phyloP scores from a whole-genome alignment of 2,329 filamentous ascomycete genomes.

The Fusarium ambrosium region DNA sequence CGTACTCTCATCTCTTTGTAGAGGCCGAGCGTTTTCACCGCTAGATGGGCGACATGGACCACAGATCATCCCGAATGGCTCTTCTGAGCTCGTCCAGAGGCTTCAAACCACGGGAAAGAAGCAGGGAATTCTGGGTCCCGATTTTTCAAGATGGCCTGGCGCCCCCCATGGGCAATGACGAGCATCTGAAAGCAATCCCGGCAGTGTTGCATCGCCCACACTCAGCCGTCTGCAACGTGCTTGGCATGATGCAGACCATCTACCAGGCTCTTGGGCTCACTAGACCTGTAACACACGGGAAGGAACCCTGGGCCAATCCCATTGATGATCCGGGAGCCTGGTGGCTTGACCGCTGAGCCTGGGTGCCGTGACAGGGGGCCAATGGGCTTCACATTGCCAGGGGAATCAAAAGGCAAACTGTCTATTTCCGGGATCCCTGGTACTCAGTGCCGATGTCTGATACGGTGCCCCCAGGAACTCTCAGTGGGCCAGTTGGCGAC shows the following conservation, averaged over 20 bases:
- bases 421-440: neutral
- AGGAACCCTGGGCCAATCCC: neutral
- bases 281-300: neutral
- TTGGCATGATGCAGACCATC: neutral
- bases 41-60: neutral
- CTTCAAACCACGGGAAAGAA: neutral
- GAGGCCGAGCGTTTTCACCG: neutral
- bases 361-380: neutral
- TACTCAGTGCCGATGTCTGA: neutral
- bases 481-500: neutral
- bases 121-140: neutral
- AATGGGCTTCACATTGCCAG: neutral
- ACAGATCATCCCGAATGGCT: neutral
- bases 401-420: neutral
- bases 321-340: neutral
- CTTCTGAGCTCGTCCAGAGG: neutral
- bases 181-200: neutral
- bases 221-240: neutral
- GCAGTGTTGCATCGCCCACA: neutral
- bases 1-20: neutral
- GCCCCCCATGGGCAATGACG: too few species aligned
- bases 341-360: neutral
- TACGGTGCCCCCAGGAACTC: neutral
- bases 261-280: neutral
- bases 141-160: too few species aligned